Conservation (phyloP, 345 rosid species). For the Aquilaria malaccensis region DNA sequence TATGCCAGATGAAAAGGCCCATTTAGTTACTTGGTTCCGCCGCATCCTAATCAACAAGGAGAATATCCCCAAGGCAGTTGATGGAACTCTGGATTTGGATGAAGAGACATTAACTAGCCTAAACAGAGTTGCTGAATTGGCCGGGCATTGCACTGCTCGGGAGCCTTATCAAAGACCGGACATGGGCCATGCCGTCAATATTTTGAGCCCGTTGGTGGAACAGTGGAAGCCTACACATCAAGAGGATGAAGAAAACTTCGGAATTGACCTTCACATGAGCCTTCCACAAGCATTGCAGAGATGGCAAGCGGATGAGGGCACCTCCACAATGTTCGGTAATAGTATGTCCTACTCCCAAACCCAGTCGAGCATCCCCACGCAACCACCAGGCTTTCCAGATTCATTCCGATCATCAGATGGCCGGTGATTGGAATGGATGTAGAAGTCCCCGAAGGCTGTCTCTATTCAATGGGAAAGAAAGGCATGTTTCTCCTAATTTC, state of each 20-base stretch:
- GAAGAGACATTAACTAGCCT: slow-evolving; percentile 67
- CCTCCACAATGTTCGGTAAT: slow-evolving; percentile 44
- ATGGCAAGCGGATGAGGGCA: slow-evolving; percentile 81
- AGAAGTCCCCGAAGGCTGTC: no score
- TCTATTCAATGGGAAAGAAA: no score
- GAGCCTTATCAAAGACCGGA: slow-evolving; percentile 87
- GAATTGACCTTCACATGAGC: slow-evolving; percentile 66
- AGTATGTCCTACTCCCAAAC: slow-evolving; percentile 41
- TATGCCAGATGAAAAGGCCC: slow-evolving; percentile 62
- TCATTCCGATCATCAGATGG: slow-evolving; percentile 56
- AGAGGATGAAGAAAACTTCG: slow-evolving; percentile 56
- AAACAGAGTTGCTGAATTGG: slow-evolving; percentile 64
- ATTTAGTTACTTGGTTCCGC: slow-evolving; percentile 86
- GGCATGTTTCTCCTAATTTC: no score
- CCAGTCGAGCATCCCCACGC: slow-evolving; percentile 60
- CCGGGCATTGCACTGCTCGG: slow-evolving; percentile 84
- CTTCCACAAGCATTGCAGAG: slow-evolving; percentile 77
- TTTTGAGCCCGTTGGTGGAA: slow-evolving; percentile 70
- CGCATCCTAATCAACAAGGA: slow-evolving; percentile 55
- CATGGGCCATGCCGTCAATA: slow-evolving; percentile 83
- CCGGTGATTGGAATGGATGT: slow-evolving; percentile 34
- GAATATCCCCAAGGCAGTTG: slow-evolving; percentile 52
- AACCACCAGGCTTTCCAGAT: slow-evolving; percentile 52
- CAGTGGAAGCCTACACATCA: slow-evolving; percentile 75
- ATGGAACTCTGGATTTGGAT: slow-evolving; percentile 42